Evolutionary conservation across 2,329 filamentous ascomycete genomes (phyloP).

Genomic region (Penicillium paneum): DNA sequence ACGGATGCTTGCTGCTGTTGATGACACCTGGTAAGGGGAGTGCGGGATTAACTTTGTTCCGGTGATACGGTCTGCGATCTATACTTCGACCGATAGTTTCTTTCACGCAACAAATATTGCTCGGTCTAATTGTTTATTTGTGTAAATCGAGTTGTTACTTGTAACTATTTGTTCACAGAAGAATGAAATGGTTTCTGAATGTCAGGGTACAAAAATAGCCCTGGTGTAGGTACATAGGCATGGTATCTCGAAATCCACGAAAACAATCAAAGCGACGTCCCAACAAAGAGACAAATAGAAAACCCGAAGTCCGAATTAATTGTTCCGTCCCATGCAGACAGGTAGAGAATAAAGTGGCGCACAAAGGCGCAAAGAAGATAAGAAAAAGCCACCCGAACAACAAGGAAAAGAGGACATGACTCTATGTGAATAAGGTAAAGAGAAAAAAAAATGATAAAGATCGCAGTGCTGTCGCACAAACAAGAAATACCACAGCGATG

Average conservation of each 20-base stretch:
- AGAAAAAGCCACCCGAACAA: constrained; percentile 16
- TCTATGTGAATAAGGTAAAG: constrained; percentile 13
- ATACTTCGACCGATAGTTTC: background rate
- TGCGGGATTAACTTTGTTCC: constrained; percentile 33
- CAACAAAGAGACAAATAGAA: constrained; percentile 10
- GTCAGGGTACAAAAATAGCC: constrained; percentile 15
- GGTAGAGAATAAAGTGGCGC: constrained; percentile 7
- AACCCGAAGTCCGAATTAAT: constrained; percentile 16
- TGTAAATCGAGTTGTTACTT: background rate
- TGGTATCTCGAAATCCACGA: constrained; percentile 26
- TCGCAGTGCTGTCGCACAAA: constrained; percentile 6
- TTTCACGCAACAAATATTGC: background rate
- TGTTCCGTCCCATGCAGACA: constrained; percentile 10
- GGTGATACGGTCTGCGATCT: constrained; percentile 7
- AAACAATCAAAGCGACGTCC: constrained; percentile 9
- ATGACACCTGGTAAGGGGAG: constrained; percentile 37
- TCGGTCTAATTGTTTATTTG: background rate
- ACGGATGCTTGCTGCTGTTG: constrained; percentile 25
- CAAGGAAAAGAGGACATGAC: constrained; percentile 1
- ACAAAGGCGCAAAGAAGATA: constrained; percentile 9
- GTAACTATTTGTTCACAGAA: background rate
- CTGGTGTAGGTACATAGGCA: constrained; percentile 16
- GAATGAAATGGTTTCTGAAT: constrained; percentile 11
- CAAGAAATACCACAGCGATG: constrained; percentile 20
- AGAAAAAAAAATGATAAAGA: constrained; percentile 8